These are phyloP conservation scores for Mychonastes homosphaera DNA, from an alignment of 139 green algal genomes.

Conservation along the genomic window DNA sequence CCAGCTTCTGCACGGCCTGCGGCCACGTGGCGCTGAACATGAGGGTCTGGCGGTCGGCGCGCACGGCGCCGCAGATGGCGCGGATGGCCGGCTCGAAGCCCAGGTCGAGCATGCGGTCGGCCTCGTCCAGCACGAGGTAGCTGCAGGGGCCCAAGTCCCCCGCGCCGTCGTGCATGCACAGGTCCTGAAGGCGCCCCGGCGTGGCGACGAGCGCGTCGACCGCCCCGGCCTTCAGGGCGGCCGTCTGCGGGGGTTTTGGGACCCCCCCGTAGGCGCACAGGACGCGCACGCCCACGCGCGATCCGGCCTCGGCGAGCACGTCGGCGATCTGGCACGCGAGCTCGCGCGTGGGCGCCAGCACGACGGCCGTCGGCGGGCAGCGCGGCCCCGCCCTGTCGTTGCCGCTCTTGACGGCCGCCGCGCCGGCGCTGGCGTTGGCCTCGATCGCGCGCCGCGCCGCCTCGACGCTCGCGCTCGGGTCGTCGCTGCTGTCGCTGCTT, in stretches of 20 bases:
- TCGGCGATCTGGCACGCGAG: constrained; percentile 76
- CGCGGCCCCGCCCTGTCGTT: constrained; percentile 39
- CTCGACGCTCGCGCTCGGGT: too few species aligned
- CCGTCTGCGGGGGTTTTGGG: constrained; percentile 65
- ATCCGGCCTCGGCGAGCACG: constrained; percentile 56
- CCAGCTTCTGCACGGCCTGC: constrained; percentile 72
- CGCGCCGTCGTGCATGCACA: constrained; percentile 67
- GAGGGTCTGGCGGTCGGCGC: constrained; percentile 82
- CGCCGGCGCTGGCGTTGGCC: too few species aligned
- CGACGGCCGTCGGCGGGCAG: constrained; percentile 57
- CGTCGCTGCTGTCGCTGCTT: not conserved
- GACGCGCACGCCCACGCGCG: constrained; percentile 33
- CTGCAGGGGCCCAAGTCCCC: constrained; percentile 27
- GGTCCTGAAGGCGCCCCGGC: constrained; percentile 81
- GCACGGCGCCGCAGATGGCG: constrained; percentile 24
- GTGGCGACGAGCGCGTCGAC: constrained; percentile 76
- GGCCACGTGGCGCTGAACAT: constrained; percentile 98
- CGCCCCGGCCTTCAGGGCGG: constrained; percentile 14
- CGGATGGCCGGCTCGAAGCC: constrained; percentile 85
- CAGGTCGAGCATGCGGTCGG: constrained; percentile 89
- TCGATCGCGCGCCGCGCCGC: too few species aligned
- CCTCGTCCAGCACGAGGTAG: constrained; percentile 87
- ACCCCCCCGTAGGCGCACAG: constrained; percentile 87
- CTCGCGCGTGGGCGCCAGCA: constrained; percentile 85
- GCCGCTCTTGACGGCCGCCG: too few species aligned